Evolutionary conservation across 305 asterid genomes (phyloP), one percentile per base, ranked within the genome.

Genomic region (Lippia alba): DNA sequence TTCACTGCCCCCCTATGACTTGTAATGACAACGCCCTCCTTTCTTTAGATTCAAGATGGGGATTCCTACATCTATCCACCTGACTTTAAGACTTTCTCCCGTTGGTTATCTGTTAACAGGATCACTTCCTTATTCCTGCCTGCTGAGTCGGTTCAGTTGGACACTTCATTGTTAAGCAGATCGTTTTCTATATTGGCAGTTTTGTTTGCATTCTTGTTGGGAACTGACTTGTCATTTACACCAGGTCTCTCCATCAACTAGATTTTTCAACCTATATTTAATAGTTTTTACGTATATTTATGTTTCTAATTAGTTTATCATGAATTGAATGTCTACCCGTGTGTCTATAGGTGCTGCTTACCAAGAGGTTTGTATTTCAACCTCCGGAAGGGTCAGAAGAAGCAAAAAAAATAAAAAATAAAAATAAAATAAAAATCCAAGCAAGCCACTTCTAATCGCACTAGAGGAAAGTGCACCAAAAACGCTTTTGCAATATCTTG

Each of bases 361-460:
- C 99, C 32, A 92, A 90, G 89, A 85, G 99, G 30, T 24, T 24
- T 24, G 30, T 24, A 3, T 24, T 24, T 24, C 2, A 1, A 24
- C 1, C 30, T 24, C 94, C 92, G 39, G 92, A 90, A 83, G 99
- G 98, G 77, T 92, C 99, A 76, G 98, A 97, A 50, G 99, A 98
- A 32, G 96, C 99, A n/a, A n/a, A n/a, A n/a, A n/a, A n/a, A n/a
- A n/a, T n/a, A 62, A 96, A 92, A 85, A n/a, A n/a, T n/a, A n/a
- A n/a, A n/a, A n/a, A n/a, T n/a, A n/a, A n/a, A n/a, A n/a, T n/a
- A 86, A 96, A 59, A 94, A 90, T 75, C 99, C 99, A 72, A 94
- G 94, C 30, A 96, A 90, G 74, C 82, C 82, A 1, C 96, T 94
- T 70, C 87, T 94, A 32, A 87, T 76, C 20, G 80, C 96, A 4